These are phyloP conservation scores for Cicer judaicum DNA, from an alignment of 306 rosid genomes.

Conservation along the genomic window DNA sequence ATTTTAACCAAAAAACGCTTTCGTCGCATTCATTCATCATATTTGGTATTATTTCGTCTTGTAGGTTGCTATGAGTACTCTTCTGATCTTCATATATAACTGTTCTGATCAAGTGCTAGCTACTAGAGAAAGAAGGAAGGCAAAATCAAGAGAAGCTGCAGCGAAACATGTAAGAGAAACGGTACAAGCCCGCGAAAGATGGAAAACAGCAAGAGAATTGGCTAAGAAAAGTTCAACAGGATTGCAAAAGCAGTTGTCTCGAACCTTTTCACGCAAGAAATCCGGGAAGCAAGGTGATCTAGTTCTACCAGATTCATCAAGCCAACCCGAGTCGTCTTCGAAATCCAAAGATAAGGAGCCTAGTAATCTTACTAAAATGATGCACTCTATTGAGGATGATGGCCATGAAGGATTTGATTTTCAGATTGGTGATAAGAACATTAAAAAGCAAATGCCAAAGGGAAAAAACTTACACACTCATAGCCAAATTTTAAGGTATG, in stretches of 20 bases:
- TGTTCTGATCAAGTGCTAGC: slow-evolving; percentile 80
- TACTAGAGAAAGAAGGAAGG: slow-evolving; percentile 73
- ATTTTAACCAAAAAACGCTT: not conserved
- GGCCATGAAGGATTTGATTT: slow-evolving; percentile 65
- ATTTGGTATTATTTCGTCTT: slow-evolving; percentile 46
- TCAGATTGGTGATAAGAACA: slow-evolving; percentile 72
- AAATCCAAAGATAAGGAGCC: slow-evolving; percentile 56
- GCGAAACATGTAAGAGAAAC: slow-evolving; percentile 76
- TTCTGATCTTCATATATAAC: slow-evolving; percentile 66
- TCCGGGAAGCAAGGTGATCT: slow-evolving; percentile 50
- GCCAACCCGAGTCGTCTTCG: slow-evolving; percentile 43
- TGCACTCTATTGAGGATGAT: slow-evolving; percentile 62
- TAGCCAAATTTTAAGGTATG: slow-evolving; percentile 85
- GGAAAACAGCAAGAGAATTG: slow-evolving; percentile 66
- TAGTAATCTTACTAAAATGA: slow-evolving; percentile 63
- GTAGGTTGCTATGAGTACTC: slow-evolving; percentile 66
- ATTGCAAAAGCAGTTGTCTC: slow-evolving; percentile 59
- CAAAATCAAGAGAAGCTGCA: slow-evolving; percentile 78
- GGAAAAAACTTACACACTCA: slow-evolving; percentile 65
- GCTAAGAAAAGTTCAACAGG: slow-evolving; percentile 61
- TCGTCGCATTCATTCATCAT: slow-evolving; percentile 26
- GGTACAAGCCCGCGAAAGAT: slow-evolving; percentile 74
- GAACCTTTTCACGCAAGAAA: slow-evolving; percentile 73
- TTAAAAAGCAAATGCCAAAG: slow-evolving; percentile 65
- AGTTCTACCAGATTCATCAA: slow-evolving; percentile 45